Evolutionary conservation across 1,139 yeast genomes (phyloP).

Genomic region (Protomyces macrosporus): DNA sequence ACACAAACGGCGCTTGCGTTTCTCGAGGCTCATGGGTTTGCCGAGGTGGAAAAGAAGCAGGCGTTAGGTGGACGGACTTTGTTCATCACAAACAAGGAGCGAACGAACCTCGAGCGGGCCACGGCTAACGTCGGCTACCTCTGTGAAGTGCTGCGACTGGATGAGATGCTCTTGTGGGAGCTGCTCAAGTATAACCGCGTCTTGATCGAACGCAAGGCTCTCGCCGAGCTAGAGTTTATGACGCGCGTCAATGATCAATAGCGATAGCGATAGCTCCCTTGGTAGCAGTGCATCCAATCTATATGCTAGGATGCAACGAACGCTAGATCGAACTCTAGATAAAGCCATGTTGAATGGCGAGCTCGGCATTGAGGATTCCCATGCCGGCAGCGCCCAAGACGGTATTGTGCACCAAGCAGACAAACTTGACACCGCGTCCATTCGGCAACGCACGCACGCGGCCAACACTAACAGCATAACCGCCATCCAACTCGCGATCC

Average conservation of each 20-base stretch:
- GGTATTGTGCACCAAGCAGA: conserved; percentile 91
- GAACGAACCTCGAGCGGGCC: conserved; percentile 16
- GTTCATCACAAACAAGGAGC: conserved; percentile 1
- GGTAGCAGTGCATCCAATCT: no score
- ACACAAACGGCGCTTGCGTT: conserved; percentile 27
- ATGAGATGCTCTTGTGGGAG: conserved; percentile 21
- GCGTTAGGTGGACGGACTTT: conserved; percentile 8
- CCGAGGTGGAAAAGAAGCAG: background rate
- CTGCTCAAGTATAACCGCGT: conserved; percentile 18
- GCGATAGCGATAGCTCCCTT: background rate
- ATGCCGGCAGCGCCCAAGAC: conserved; percentile 99
- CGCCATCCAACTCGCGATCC: conserved; percentile 92
- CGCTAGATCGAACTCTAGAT: conserved; percentile 44
- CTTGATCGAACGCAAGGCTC: conserved; percentile 18
- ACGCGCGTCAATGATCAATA: conserved; percentile 1
- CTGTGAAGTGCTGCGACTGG: conserved; percentile 8
- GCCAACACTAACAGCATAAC: conserved; percentile 93
- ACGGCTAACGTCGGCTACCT: conserved; percentile 12
- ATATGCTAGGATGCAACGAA: no score
- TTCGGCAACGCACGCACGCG: conserved; percentile 61
- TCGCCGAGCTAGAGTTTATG: conserved; percentile 7
- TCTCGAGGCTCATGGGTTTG: conserved; percentile 28
- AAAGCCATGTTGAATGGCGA: conserved; percentile 68
- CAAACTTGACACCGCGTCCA: conserved; percentile 90
- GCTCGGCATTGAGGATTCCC: conserved; percentile 94